Conservation (phyloP, 2,329 filamentous ascomycete genomes). For the Exophiala spinifera region DNA sequence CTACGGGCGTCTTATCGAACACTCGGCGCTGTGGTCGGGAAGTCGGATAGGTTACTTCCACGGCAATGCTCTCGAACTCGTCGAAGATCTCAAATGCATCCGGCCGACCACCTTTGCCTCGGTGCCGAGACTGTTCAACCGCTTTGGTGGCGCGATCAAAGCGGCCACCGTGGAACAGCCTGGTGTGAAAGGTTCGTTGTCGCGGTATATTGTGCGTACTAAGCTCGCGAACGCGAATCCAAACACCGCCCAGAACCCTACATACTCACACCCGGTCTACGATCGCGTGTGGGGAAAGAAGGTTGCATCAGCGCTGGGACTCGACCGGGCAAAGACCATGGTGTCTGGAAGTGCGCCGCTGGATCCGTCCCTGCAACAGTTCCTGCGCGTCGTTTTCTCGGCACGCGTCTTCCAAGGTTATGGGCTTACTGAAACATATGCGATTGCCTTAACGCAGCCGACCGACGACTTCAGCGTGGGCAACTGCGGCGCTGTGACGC, state of each 20-base stretch:
- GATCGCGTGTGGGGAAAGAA: conserved; percentile 85
- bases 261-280: conserved; percentile 52
- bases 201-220: conserved; percentile 71
- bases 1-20: conserved; percentile 81
- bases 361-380: conserved; percentile 82
- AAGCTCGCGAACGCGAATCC: conserved; percentile 64
- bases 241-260: conserved; percentile 62
- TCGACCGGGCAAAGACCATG: conserved; percentile 70
- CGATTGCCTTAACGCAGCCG: conserved; percentile 68
- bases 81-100: conserved; percentile 83
- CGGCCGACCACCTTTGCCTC: conserved; percentile 80
- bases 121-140: conserved; percentile 87
- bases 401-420: conserved; percentile 83
- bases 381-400: conserved; percentile 78
- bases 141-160: conserved; percentile 80
- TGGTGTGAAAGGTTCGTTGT: conserved; percentile 77
- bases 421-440: conserved; percentile 91
- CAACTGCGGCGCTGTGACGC: conserved; percentile 73
- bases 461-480: conserved; percentile 69
- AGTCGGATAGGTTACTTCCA: conserved; percentile 87
- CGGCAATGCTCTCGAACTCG: conserved; percentile 78
- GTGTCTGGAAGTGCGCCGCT: conserved; percentile 87
- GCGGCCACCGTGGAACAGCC: conserved; percentile 72
- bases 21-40: conserved; percentile 68
- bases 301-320: conserved; percentile 75